Evolutionary conservation across 768 basidiomycete species (phyloP).

Genomic region (Boletus sp.): DNA sequence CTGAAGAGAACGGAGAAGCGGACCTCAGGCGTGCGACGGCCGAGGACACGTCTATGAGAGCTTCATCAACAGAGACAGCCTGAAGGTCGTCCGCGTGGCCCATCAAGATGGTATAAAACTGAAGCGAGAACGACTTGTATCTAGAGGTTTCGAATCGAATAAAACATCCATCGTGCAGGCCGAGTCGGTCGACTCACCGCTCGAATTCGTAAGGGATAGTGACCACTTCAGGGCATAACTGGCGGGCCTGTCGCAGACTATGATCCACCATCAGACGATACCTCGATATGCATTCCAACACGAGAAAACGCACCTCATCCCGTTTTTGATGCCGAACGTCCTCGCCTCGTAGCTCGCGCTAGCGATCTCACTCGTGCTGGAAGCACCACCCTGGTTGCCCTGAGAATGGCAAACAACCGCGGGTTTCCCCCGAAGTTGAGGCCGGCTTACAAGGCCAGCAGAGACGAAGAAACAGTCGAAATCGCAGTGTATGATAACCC

Average conservation of each 20-base stretch:
- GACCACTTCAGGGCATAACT: slow-evolving; percentile 66
- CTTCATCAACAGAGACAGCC: slow-evolving; percentile 96
- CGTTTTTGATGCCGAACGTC: slow-evolving; percentile 83
- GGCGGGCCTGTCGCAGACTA: slow-evolving; percentile 77
- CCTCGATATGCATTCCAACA: background rate
- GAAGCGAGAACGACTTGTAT: slow-evolving; percentile 79
- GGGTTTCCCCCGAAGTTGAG: slow-evolving; percentile 82
- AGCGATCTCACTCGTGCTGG: slow-evolving; percentile 93
- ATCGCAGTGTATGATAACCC: slow-evolving; percentile 88
- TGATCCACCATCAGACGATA: background rate
- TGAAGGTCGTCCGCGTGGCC: slow-evolving; percentile 86
- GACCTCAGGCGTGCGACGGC: slow-evolving; percentile 43
- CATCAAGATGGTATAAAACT: slow-evolving; percentile 94
- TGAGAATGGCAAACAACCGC: slow-evolving; percentile 96
- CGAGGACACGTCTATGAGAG: slow-evolving; percentile 82
- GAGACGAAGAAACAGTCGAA: slow-evolving; percentile 98
- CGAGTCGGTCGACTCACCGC: slow-evolving; percentile 39
- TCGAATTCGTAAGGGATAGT: slow-evolving; percentile 97
- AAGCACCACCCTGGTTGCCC: slow-evolving; percentile 62
- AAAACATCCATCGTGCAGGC: background rate
- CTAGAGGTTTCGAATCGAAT: slow-evolving; percentile 37
- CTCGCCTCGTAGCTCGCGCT: slow-evolving; percentile 94
- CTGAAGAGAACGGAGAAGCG: slow-evolving; percentile 21
- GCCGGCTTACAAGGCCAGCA: slow-evolving; percentile 78
- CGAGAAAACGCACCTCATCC: slow-evolving; percentile 73